A percentile compares a stretch with the other conserved stretches of the same genome.
These are phyloP conservation scores for Fraxinus americana DNA, from an alignment of 257 asterid genomes.

Conservation along the genomic window DNA sequence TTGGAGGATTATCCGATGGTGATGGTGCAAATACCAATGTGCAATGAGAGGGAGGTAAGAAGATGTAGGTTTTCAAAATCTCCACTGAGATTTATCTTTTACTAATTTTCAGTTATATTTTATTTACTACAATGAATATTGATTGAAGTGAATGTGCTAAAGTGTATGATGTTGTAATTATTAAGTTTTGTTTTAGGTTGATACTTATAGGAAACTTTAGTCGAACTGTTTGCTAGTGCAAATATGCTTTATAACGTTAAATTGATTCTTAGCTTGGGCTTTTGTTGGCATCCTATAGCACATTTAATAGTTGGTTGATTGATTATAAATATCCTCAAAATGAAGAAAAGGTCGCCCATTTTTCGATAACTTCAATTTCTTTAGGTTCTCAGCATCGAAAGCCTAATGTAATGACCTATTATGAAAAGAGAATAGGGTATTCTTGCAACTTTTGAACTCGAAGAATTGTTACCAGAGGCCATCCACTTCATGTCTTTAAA, in stretches of 20 bases:
- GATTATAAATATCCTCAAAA: neutral
- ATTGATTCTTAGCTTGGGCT: neutral
- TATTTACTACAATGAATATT: conserved; percentile 18
- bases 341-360: neutral
- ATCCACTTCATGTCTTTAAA: neutral
- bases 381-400: neutral
- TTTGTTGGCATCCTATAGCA: neutral
- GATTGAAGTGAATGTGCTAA: conserved; percentile 4
- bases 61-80: conserved; percentile 61
- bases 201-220: neutral
- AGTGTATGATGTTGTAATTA: neutral
- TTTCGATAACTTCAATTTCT: neutral
- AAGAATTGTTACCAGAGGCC: neutral
- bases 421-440: neutral
- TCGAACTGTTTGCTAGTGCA: neutral
- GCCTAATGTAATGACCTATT: neutral
- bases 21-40: conserved; percentile 88
- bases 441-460: neutral
- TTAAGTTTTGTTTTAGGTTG: conserved; percentile 13
- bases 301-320: neutral
- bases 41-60: conserved; percentile 98
- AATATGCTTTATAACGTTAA: too few species aligned
- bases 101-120: conserved; percentile 5
- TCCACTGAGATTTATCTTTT: conserved; percentile 27
- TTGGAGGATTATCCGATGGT: conserved; percentile 72